Percentiles rank a stretch among this genome's conserved stretches.
These are phyloP conservation scores for Beauveria scarabaeidicola DNA, from an alignment of 2,329 filamentous ascomycete genomes.

Conservation along the genomic window DNA sequence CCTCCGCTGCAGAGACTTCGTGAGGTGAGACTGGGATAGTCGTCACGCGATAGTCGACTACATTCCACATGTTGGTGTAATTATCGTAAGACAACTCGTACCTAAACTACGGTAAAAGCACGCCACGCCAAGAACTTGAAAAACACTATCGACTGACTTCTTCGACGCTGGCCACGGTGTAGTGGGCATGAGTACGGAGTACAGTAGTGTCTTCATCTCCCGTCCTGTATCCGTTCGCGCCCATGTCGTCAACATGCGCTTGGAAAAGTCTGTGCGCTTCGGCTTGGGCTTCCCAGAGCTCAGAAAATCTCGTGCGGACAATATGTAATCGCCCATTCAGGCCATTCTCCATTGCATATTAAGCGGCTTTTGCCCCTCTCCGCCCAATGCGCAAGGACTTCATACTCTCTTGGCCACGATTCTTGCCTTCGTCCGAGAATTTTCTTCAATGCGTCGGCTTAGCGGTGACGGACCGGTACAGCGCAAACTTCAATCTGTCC, in stretches of 20 bases:
- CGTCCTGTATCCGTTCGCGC: not conserved
- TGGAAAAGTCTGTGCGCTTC: not conserved
- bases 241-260: not conserved
- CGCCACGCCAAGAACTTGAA: not conserved
- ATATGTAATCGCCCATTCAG: not conserved
- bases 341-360: not conserved
- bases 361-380: not conserved
- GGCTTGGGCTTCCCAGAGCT: not conserved
- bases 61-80: conserved; percentile 1
- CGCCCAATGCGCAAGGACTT: not conserved
- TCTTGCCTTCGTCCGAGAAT: not conserved
- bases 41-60: not conserved
- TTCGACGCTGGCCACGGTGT: not conserved
- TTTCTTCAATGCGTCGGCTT: not conserved
- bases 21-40: not conserved
- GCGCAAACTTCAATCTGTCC: not conserved
- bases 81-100: conserved; percentile 1
- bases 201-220: conserved; percentile 1
- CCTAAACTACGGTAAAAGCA: not conserved
- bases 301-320: not conserved
- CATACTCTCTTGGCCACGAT: not conserved
- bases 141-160: not conserved
- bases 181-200: not conserved
- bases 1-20: not conserved
- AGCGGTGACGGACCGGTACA: not conserved